Conservation (phyloP, 2,329 filamentous ascomycete species). For the Penicillium hesseltinei region DNA sequence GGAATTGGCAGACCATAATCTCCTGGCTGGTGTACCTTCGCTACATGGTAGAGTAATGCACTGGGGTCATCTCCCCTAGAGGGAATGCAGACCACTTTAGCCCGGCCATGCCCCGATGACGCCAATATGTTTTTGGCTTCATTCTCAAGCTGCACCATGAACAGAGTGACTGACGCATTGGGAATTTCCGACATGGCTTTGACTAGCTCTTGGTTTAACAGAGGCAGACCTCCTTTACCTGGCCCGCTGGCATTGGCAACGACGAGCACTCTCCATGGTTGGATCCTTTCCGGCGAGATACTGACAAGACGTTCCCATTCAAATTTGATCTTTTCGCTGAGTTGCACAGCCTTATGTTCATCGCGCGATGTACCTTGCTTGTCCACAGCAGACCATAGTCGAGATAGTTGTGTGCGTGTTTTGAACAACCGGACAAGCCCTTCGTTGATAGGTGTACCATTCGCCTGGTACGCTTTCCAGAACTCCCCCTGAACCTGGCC, state of each 20-base stretch:
- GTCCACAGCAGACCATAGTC: neutral
- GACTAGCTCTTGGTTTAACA: conserved; percentile 3
- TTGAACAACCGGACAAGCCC: neutral
- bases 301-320: conserved; percentile 1
- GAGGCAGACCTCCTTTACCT: neutral
- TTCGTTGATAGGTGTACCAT: neutral
- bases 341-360: neutral
- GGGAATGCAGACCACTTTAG: conserved; percentile 1
- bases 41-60: neutral
- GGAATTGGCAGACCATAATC: neutral
- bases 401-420: conserved; percentile 1
- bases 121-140: neutral
- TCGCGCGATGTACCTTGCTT: neutral
- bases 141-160: neutral
- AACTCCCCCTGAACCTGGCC: neutral
- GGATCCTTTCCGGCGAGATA: neutral
- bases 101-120: neutral
- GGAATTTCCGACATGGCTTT: conserved; percentile 3
- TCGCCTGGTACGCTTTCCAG: neutral
- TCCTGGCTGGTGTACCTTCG: neutral
- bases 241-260: conserved; percentile 1
- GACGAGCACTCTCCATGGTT: neutral
- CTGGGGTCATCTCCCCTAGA: neutral
- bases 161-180: neutral
- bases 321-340: neutral